These are phyloP conservation scores for Lasiodiplodia citricola DNA, from an alignment of 2,329 filamentous ascomycete genomes.

Conservation along the genomic window DNA sequence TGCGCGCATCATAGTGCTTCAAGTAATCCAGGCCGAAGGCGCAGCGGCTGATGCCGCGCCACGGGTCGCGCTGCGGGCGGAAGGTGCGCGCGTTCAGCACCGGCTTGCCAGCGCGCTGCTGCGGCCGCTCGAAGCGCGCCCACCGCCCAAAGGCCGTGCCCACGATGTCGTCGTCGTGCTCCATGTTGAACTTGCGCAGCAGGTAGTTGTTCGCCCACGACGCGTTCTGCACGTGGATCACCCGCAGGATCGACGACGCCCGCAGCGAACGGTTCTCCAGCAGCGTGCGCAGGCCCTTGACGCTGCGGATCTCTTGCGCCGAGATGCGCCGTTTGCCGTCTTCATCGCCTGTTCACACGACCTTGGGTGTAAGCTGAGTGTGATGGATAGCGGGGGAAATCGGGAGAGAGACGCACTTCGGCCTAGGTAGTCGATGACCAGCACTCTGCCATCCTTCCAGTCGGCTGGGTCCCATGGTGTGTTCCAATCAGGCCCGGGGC, in stretches of 20 bases:
- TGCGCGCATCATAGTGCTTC: constrained; percentile 48
- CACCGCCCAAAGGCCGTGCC: constrained; percentile 58
- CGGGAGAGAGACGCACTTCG: constrained; percentile 27
- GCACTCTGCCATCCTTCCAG: constrained; percentile 51
- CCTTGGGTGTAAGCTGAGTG: neutral
- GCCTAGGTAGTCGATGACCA: constrained; percentile 58
- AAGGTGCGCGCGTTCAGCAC: constrained; percentile 59
- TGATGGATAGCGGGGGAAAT: neutral
- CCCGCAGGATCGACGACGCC: constrained; percentile 43
- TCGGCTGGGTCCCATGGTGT: constrained; percentile 31
- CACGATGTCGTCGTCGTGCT: constrained; percentile 53
- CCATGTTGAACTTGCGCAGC: constrained; percentile 59
- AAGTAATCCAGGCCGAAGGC: constrained; percentile 60
- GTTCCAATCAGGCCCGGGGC: constrained; percentile 45
- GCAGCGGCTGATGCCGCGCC: constrained; percentile 56
- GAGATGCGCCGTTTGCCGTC: constrained; percentile 50
- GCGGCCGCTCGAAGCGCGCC: constrained; percentile 54
- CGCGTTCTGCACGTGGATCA: constrained; percentile 61
- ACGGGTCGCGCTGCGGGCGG: constrained; percentile 56
- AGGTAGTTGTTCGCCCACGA: constrained; percentile 57
- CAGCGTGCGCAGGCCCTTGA: constrained; percentile 51
- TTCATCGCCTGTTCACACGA: constrained; percentile 38
- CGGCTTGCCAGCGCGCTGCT: constrained; percentile 56
- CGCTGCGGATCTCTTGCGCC: constrained; percentile 55
- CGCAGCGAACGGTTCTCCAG: constrained; percentile 47